These are phyloP conservation scores for Fomes fomentarius DNA, from an alignment of 1,284 basidiomycete genomes.

Conservation along the genomic window DNA sequence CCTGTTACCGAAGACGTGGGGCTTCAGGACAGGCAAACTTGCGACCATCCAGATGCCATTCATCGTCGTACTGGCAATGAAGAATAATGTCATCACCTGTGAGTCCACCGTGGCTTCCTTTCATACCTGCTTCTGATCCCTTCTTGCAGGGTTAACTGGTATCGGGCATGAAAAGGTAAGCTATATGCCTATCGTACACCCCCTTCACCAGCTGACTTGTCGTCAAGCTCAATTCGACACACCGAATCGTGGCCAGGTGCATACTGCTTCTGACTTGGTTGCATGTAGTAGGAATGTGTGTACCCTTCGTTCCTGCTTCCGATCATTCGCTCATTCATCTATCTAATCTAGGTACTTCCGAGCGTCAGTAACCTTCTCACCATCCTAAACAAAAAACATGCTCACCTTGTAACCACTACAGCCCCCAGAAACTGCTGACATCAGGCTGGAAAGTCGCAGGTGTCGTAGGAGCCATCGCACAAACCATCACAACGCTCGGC, in stretches of 20 bases:
- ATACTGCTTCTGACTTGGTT: constrained; percentile 32
- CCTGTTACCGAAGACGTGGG: constrained; percentile 26
- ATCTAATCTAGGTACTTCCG: constrained; percentile 4
- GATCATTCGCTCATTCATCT: too few species aligned
- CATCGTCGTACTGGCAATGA: constrained; percentile 41
- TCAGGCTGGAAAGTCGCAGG: constrained; percentile 29
- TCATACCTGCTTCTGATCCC: neutral
- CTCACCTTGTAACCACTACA: too few species aligned
- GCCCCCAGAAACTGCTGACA: constrained; percentile 1
- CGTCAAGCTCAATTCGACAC: constrained; percentile 30
- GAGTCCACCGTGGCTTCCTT: constrained; percentile 11
- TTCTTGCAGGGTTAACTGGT: constrained; percentile 39
- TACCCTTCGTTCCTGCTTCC: neutral
- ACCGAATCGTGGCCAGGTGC: constrained; percentile 31
- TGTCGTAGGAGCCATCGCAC: constrained; percentile 34
- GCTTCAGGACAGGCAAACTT: constrained; percentile 38
- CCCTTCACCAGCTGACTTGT: neutral
- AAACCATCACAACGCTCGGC: constrained; percentile 37
- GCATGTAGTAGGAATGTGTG: constrained; percentile 31
- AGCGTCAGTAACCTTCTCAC: neutral
- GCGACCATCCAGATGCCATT: constrained; percentile 42
- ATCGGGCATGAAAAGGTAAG: constrained; percentile 42
- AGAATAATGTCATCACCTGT: constrained; percentile 46
- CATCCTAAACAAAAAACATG: too few species aligned
- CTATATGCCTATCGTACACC: too few species aligned